Conservation (phyloP, 306 rosid genomes). For the Cucumis hystrix region DNA sequence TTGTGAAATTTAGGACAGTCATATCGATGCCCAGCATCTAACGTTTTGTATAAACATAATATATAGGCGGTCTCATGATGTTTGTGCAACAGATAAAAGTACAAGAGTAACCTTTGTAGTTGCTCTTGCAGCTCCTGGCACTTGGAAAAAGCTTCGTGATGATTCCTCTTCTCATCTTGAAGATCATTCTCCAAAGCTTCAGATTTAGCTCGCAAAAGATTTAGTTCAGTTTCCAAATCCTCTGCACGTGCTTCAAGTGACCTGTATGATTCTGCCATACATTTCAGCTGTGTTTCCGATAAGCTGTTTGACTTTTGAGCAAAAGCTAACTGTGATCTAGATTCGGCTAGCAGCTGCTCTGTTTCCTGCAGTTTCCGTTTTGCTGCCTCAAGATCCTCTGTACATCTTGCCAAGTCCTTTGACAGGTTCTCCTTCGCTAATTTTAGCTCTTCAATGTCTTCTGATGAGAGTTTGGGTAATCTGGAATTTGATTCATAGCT, state of each 20-base stretch:
- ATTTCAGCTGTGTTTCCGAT: slow-evolving; percentile 90
- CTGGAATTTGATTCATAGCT: slow-evolving; percentile 26
- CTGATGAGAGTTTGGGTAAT: slow-evolving; percentile 31
- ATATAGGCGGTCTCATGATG: background rate
- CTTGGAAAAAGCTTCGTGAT: slow-evolving; percentile 46
- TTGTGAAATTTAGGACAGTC: background rate
- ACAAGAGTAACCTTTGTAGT: slow-evolving; percentile 49
- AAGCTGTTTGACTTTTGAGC: slow-evolving; percentile 70
- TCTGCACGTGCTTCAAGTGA: slow-evolving; percentile 72
- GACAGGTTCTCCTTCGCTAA: slow-evolving; percentile 48
- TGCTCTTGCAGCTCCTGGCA: slow-evolving; percentile 69
- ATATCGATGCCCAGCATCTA: background rate
- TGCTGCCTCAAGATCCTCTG: slow-evolving; percentile 57
- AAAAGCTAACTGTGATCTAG: slow-evolving; percentile 62
- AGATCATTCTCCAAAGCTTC: slow-evolving; percentile 64
- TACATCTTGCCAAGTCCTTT: slow-evolving; percentile 46
- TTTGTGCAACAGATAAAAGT: background rate
- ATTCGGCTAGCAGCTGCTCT: slow-evolving; percentile 77
- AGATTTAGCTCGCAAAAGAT: slow-evolving; percentile 36
- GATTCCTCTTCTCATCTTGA: slow-evolving; percentile 62
- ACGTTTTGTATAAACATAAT: background rate
- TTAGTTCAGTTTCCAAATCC: slow-evolving; percentile 62
- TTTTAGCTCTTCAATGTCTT: slow-evolving; percentile 62
- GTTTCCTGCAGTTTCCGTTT: slow-evolving; percentile 69
- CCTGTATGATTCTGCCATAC: slow-evolving; percentile 95